Percentiles rank a stretch among this genome's conserved stretches.
phyloP scores from a whole-genome alignment of 345 rosid genomes.

The Camelina hispida region DNA sequence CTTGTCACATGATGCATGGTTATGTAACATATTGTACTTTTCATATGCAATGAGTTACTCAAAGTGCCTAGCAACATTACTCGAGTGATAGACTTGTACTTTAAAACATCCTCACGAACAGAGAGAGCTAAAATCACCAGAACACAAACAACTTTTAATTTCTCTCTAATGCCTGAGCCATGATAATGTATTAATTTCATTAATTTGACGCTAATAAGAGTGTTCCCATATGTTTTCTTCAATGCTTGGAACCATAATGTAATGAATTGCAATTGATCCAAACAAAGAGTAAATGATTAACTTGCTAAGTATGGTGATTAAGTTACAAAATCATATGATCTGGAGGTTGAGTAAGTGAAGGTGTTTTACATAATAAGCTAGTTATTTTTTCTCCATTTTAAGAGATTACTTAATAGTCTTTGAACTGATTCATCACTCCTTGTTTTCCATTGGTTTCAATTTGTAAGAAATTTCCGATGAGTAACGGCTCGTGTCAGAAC shows the following conservation, averaged over 20 bases:
- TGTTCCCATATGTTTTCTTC: neutral
- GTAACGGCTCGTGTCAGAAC: neutral
- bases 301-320: too few relatives aligned
- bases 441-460: neutral
- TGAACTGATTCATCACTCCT: neutral
- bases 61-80: neutral
- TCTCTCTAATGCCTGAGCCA: neutral
- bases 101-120: neutral
- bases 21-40: too few relatives aligned
- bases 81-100: neutral
- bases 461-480: neutral
- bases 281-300: neutral
- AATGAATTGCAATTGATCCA: neutral
- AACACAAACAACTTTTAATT: neutral
- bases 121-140: neutral
- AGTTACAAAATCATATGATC: neutral
- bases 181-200: neutral
- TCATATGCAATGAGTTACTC: neutral
- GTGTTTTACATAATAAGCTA: neutral
- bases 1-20: too few relatives aligned
- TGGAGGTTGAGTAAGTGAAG: neutral
- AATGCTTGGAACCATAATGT: neutral
- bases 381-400: too few relatives aligned
- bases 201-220: neutral
- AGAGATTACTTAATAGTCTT: constrained; percentile 6